Evolutionary conservation across 805 yeast genomes (phyloP).

Genomic region (Hanseniaspora pseudoguilliermondii): DNA sequence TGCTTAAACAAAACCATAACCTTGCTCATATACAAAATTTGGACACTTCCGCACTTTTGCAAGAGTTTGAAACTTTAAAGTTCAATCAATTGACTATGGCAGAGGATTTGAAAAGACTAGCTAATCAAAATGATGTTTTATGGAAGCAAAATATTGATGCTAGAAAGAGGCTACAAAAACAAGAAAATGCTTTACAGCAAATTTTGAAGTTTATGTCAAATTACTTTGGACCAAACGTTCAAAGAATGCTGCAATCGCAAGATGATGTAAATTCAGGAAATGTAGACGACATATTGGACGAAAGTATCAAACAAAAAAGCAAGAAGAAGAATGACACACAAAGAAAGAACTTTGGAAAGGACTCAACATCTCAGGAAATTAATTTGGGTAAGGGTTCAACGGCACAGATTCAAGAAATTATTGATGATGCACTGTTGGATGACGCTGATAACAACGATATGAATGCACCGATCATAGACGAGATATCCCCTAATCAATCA

Average conservation of each 20-base stretch:
- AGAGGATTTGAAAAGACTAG: constrained; percentile 70
- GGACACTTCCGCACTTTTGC: constrained; percentile 33
- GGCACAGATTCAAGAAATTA: constrained; percentile 8
- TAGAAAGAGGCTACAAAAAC: constrained; percentile 73
- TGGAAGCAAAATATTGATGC: constrained; percentile 84
- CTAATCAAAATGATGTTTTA: constrained; percentile 74
- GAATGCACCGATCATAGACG: constrained; percentile 10
- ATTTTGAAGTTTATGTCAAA: constrained; percentile 79
- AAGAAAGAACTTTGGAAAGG: background rate
- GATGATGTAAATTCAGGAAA: background rate
- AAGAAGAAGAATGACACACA: background rate
- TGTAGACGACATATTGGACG: background rate
- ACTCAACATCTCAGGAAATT: background rate
- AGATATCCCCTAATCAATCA: constrained; percentile 1
- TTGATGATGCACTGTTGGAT: constrained; percentile 10
- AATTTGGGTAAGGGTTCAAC: constrained; percentile 6
- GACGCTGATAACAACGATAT: background rate
- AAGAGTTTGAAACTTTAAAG: constrained; percentile 65
- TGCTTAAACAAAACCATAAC: constrained; percentile 14
- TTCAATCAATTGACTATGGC: constrained; percentile 67
- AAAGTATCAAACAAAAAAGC: background rate
- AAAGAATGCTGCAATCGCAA: constrained; percentile 11
- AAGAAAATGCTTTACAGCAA: constrained; percentile 76
- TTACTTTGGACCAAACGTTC: constrained; percentile 12
- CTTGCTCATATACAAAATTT: constrained; percentile 6